Percentiles rank a stretch among this genome's conserved stretches.
phyloP scores from a whole-genome alignment of 495 filamentous ascomycete species.

The Penicillium herquei region DNA sequence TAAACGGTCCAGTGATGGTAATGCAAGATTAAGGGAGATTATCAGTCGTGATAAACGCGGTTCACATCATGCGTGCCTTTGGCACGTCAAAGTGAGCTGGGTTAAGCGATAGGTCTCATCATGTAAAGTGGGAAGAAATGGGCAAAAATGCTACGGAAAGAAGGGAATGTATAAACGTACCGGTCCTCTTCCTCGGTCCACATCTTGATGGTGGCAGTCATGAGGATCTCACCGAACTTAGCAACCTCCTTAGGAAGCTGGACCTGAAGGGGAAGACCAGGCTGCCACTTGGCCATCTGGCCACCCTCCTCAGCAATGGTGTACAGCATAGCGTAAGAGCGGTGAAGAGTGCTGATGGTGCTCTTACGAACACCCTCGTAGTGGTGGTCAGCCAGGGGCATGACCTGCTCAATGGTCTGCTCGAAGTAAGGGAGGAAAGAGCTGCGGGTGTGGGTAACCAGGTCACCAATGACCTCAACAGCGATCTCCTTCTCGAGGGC shows the following conservation, averaged over 20 bases:
- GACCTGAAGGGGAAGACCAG: conserved; percentile 80
- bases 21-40: conserved; percentile 12
- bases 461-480: conserved; percentile 88
- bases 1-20: conserved; percentile 9
- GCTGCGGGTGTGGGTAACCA: conserved; percentile 78
- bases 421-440: conserved; percentile 84
- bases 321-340: conserved; percentile 90
- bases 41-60: conserved; percentile 61
- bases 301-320: conserved; percentile 78
- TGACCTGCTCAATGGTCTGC: conserved; percentile 79
- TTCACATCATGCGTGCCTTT: conserved; percentile 85
- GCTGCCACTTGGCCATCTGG: conserved; percentile 78
- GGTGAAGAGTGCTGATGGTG: conserved; percentile 85
- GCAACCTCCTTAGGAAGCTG: conserved; percentile 71
- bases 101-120: conserved; percentile 93
- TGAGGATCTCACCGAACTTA: conserved; percentile 85
- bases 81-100: conserved; percentile 98
- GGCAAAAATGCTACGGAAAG: conserved; percentile 13
- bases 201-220: conserved; percentile 76
- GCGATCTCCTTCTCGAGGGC: conserved; percentile 98
- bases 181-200: conserved; percentile 91
- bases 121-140: conserved; percentile 43
- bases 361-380: conserved; percentile 95
- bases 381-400: conserved; percentile 76
- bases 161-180: conserved; percentile 55